Evolutionary conservation across 768 basidiomycete species (phyloP), one percentile per base, ranked within the genome.

Genomic region (Amanita polypyramis): DNA sequence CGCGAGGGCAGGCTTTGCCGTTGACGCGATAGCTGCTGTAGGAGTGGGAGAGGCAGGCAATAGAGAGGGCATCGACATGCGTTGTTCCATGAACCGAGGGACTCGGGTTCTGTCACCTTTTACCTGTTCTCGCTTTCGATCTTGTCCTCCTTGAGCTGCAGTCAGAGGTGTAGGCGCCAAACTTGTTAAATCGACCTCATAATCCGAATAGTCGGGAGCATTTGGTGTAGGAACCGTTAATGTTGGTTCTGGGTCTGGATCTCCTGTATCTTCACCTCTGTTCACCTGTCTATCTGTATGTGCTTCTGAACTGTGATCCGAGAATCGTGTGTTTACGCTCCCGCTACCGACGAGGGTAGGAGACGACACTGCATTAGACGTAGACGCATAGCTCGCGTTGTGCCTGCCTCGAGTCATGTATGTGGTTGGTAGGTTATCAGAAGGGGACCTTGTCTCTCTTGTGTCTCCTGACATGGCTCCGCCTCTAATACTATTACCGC

Each of bases 121-220:
- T 7, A 8, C 44, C 21, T 9, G 11, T 21, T 6, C 17, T 11
- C 32, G 25, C 17, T 3, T 23, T 32, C 15, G 10, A 2, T 33
- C 29, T 47, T 14, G 21, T 45, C 41, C 45, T 45, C 37, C 25
- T 27, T 27, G 25, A 27, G 25, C 25, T 27, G 25, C 3, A 27
- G 25, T 7, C 7, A 27, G 46, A 33, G 33, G 47, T 35, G 49
- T 41, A 27, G n/a, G 56, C 44, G 25, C 36, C 51, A 47, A 51
- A 20, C 50, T 56, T 36, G 59, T 57, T n/a, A 65, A 45, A 47
- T 72, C 72, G 37, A 72, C 74, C 46, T 79, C 76, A 38, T 67
- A 68, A 52, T 77, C 75, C 2, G 75, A 77, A 49, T 71, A 72
- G 23, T 66, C 64, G 4, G 63, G 62, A 5, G 48, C 59, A 12